A percentile compares a stretch with the other conserved stretches of the same genome.
These are phyloP conservation scores for Hyaloscypha finlandica DNA, from an alignment of 495 filamentous ascomycete species.

Conservation along the genomic window DNA sequence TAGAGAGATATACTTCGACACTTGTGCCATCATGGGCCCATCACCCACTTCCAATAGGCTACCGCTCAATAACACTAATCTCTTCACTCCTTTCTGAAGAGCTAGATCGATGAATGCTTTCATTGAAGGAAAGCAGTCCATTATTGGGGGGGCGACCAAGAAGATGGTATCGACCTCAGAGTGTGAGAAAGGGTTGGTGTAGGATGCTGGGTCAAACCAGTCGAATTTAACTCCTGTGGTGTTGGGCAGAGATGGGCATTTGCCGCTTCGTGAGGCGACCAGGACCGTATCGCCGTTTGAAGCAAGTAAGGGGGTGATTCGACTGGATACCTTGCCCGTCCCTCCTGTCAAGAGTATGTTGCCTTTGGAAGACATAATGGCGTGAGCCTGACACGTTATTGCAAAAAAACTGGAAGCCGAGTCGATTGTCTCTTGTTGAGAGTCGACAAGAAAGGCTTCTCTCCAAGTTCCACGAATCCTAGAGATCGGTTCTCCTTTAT, in stretches of 20 bases:
- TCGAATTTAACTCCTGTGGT: constrained; percentile 44
- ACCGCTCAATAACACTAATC: constrained; percentile 48
- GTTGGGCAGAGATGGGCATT: constrained; percentile 9
- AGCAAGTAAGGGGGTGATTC: constrained; percentile 42
- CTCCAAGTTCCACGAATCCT: not conserved
- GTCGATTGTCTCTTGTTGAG: not conserved
- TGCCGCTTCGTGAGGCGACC: constrained; percentile 42
- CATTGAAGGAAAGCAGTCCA: constrained; percentile 38
- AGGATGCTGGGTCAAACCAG: constrained; percentile 48
- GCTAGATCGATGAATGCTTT: constrained; percentile 42
- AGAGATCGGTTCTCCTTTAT: no score
- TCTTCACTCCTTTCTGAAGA: constrained; percentile 38
- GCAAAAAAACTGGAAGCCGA: not conserved
- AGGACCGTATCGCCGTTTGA: constrained; percentile 35
- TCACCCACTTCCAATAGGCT: constrained; percentile 40
- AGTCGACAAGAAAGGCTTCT: not conserved
- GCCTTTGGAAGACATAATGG: constrained; percentile 15
- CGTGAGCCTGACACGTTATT: not conserved
- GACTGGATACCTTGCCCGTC: constrained; percentile 48
- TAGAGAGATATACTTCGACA: constrained; percentile 40
- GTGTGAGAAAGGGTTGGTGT: constrained; percentile 34
- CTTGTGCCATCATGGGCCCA: constrained; percentile 40
- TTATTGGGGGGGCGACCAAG: constrained; percentile 38
- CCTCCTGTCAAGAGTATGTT: constrained; percentile 51
- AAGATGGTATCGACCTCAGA: constrained; percentile 40